These are phyloP conservation scores for Colletotrichum zoysiae DNA, from an alignment of 2,329 filamentous ascomycete species.

Conservation along the genomic window DNA sequence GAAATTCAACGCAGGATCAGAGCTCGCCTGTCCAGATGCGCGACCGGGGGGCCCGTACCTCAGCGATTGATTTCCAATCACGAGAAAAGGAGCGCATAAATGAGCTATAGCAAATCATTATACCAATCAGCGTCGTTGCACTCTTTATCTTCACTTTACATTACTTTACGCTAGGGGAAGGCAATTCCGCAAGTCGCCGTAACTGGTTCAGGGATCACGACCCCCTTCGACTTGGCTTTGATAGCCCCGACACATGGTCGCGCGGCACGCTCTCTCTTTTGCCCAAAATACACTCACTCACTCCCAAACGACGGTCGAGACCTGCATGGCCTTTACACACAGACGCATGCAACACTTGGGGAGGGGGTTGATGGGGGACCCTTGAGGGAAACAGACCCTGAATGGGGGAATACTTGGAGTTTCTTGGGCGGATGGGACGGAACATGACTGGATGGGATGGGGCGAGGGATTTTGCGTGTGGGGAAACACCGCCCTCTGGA, in stretches of 20 bases:
- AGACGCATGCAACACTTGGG: background rate
- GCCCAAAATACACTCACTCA: background rate
- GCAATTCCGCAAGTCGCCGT: background rate
- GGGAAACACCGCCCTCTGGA: conserved; percentile 9
- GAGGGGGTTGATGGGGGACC: background rate
- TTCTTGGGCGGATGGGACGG: background rate
- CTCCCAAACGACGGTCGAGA: conserved; percentile 2
- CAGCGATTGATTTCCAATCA: conserved; percentile 17
- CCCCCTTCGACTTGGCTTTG: background rate
- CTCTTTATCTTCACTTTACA: background rate
- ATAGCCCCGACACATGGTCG: conserved; percentile 18
- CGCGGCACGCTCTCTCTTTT: conserved; percentile 9
- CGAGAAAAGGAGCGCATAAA: conserved; percentile 10
- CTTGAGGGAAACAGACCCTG: conserved; percentile 3
- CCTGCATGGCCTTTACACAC: background rate
- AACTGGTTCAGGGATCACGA: background rate
- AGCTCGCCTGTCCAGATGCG: background rate
- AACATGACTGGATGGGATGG: background rate
- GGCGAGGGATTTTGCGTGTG: background rate
- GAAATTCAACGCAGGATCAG: background rate
- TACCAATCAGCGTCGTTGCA: background rate
- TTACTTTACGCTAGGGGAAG: background rate
- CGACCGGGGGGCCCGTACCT: conserved; percentile 1
- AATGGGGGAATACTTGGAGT: conserved; percentile 14
- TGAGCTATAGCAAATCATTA: conserved; percentile 2